phyloP scores from a whole-genome alignment of 2,329 filamentous ascomycete species.

The Claviceps digitariae region DNA sequence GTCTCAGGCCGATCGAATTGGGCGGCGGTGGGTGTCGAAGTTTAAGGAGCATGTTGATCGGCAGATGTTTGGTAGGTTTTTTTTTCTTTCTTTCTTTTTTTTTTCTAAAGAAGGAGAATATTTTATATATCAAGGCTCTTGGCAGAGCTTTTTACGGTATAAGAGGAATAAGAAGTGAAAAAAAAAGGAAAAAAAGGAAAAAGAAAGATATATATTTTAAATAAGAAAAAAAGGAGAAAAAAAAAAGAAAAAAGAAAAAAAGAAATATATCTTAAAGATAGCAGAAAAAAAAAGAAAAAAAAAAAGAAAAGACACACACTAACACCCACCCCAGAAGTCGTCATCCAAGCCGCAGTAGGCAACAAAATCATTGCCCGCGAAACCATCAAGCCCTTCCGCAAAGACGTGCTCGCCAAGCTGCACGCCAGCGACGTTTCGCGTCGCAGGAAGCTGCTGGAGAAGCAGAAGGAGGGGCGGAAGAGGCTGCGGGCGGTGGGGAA shows the following conservation, averaged over 20 bases:
- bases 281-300: background rate
- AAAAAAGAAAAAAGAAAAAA: too few species aligned
- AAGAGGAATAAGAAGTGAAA: too few species aligned
- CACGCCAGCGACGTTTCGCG: conserved; percentile 81
- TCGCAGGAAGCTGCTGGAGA: conserved; percentile 78
- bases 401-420: conserved; percentile 85
- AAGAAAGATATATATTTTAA: too few species aligned
- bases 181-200: too few species aligned
- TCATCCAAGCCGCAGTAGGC: conserved; percentile 85
- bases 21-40: conserved; percentile 79
- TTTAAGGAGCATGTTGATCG: conserved; percentile 95
- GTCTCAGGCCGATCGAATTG: conserved; percentile 68
- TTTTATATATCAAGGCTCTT: too few species aligned
- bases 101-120: background rate
- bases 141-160: too few species aligned
- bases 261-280: too few species aligned
- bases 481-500: conserved; percentile 73
- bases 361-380: conserved; percentile 77
- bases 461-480: conserved; percentile 93
- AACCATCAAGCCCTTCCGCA: conserved; percentile 91
- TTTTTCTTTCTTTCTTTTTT: background rate
- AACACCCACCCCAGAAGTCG: conserved; percentile 54
- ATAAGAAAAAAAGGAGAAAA: too few species aligned
- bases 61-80: conserved; percentile 63
- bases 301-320: background rate